Evolutionary conservation across 768 basidiomycete species (phyloP), one percentile per base, ranked within the genome.

Genomic region (Neoboletus subvelutipes): DNA sequence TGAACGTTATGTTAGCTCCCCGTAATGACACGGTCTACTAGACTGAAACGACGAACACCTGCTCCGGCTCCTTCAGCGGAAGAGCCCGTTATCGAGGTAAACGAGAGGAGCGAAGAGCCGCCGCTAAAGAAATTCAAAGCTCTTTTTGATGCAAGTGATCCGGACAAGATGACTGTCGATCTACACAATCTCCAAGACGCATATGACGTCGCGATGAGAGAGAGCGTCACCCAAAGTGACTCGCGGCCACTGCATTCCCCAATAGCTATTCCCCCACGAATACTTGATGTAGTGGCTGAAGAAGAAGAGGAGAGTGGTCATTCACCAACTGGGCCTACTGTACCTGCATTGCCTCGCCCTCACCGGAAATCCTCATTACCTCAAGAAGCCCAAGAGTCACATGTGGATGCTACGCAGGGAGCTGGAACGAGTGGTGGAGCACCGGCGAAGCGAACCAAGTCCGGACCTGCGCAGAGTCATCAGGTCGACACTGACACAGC

Each of bases 101-200:
- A 60, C 18, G 57, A 58, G 26, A 56, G 39, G 10, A 56, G 22
- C 9, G 52, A 60, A 52, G 84, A 85, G 59, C 88, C 85, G 0
- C 81, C 85, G 3, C 68, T 82, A 28, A 90, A 90, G 66, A 87
- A 83, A 68, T 88, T 85, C 75, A 86, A 83, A 62, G 82, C 83
- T 0, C 74, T 90, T 12, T 90, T 88, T 59, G 88, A 90, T 18
- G 81, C 83, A 10, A 85, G 77, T 42, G 77, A 85, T 64, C 85
- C 84, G 29, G 77, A 77, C 59, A 68, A 72, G 58, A 61, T 75
- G 63, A 57, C 60, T 43, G 64, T 71, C 24, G 70, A 74, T 49
- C 52, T 60, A 11, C 49, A 60, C 5, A 54, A 54, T 39, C 36
- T 58, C 22, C 56, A 46, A 51, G 67, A 52, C 2, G 58, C 54